Conservation (phyloP, 1,284 basidiomycete genomes). For the Puccinia horiana region DNA sequence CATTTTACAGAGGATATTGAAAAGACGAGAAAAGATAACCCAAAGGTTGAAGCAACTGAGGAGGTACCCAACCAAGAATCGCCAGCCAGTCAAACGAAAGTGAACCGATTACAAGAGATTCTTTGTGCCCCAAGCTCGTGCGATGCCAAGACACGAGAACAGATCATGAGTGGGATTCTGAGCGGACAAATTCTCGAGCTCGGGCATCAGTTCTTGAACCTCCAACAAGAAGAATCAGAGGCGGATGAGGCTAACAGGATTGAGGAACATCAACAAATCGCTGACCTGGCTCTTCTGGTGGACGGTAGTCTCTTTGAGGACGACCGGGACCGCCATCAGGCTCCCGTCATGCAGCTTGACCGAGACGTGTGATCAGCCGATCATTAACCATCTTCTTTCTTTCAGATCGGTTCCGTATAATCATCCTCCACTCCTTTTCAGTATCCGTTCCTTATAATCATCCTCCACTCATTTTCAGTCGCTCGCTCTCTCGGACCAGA, state of each 20-base stretch:
- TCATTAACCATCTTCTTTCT: too few species aligned
- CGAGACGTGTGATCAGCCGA: slow-evolving; percentile 18
- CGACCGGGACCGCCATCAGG: slow-evolving; percentile 23
- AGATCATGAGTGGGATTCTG: slow-evolving; percentile 13
- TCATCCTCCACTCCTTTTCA: too few species aligned
- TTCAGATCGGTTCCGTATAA: too few species aligned
- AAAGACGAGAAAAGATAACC: slow-evolving; percentile 18
- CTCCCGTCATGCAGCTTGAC: slow-evolving; percentile 4
- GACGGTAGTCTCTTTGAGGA: not conserved
- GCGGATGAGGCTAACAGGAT: not conserved
- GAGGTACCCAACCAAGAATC: too few species aligned
- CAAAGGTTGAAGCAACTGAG: not conserved
- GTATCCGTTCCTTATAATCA: too few species aligned
- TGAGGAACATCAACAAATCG: not conserved
- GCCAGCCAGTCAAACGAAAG: too few species aligned
- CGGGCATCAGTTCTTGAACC: not conserved
- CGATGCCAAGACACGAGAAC: slow-evolving; percentile 14
- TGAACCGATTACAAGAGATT: not conserved
- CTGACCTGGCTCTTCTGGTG: not conserved
- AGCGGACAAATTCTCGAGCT: not conserved
- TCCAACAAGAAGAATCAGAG: not conserved
- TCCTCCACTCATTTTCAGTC: too few species aligned
- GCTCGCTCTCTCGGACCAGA: too few species aligned
- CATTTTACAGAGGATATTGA: slow-evolving; percentile 45
- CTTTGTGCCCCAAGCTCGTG: not conserved